These are phyloP conservation scores for Cryptococcus maquisensis DNA, from an alignment of 1,284 basidiomycete genomes.

Conservation along the genomic window DNA sequence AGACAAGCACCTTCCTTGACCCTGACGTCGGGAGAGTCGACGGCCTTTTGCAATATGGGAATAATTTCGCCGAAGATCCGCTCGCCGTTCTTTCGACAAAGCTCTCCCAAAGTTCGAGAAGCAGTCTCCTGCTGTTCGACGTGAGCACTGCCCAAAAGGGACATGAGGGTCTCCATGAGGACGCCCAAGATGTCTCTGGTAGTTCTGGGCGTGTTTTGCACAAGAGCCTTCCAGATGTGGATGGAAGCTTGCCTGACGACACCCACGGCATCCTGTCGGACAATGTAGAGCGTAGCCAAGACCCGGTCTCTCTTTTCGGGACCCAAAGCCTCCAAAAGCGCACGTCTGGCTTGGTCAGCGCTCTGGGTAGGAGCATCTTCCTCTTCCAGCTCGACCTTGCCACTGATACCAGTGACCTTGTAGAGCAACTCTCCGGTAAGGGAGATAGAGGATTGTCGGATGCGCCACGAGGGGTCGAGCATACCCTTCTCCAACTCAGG, in stretches of 20 bases:
- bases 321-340: conserved; percentile 83
- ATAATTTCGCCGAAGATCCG: conserved; percentile 82
- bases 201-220: conserved; percentile 62
- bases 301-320: conserved; percentile 85
- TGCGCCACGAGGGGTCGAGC: conserved; percentile 93
- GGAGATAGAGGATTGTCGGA: conserved; percentile 90
- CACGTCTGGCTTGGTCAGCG: conserved; percentile 73
- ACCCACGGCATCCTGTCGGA: conserved; percentile 88
- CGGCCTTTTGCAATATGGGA: conserved; percentile 66
- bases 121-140: conserved; percentile 91
- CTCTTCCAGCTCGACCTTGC: conserved; percentile 81
- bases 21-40: conserved; percentile 65
- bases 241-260: conserved; percentile 87
- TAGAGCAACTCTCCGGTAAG: conserved; percentile 94
- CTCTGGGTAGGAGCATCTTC: conserved; percentile 65
- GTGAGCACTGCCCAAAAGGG: conserved; percentile 71
- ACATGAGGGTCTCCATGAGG: conserved; percentile 71
- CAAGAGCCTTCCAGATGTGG: conserved; percentile 97
- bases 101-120: conserved; percentile 76
- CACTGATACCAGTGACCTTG: conserved; percentile 96
- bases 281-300: conserved; percentile 83
- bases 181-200: conserved; percentile 93
- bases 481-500: conserved; percentile 93
- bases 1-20: conserved; percentile 86
- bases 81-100: conserved; percentile 96